These are phyloP conservation scores for Globisporangium viniferum DNA, from an alignment of 352 stramenopile species.

Conservation along the genomic window DNA sequence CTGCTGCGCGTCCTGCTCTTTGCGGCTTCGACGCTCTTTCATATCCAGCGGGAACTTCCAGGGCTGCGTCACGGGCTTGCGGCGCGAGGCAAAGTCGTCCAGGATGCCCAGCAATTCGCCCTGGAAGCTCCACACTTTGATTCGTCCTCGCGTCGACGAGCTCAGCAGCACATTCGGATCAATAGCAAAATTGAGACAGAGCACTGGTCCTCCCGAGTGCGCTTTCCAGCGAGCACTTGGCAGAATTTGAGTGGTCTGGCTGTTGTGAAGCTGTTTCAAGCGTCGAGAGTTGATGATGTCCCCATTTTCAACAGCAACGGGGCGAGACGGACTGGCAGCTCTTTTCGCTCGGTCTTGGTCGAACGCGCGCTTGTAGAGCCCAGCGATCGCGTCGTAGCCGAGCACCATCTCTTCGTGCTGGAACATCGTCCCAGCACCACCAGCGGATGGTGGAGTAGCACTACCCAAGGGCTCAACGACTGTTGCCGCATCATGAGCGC, in stretches of 20 bases:
- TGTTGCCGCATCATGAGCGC: neutral
- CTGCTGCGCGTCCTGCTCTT: conserved; percentile 37
- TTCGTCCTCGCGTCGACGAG: conserved; percentile 44
- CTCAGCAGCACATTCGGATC: conserved; percentile 47
- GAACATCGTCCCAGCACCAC: conserved; percentile 20
- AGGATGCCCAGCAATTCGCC: conserved; percentile 44
- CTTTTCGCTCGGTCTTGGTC: conserved; percentile 1
- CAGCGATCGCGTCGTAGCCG: conserved; percentile 45
- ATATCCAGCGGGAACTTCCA: conserved; percentile 68
- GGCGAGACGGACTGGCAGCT: neutral
- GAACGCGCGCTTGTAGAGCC: conserved; percentile 40
- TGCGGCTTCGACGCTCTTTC: conserved; percentile 26
- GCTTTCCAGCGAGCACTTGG: conserved; percentile 35
- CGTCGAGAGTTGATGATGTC: neutral
- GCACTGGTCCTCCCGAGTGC: conserved; percentile 25
- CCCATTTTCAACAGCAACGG: neutral
- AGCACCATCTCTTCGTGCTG: conserved; percentile 60
- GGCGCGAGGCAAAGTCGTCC: conserved; percentile 65
- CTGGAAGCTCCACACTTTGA: conserved; percentile 56
- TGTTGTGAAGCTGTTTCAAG: neutral
- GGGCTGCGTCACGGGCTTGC: conserved; percentile 34
- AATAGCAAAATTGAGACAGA: conserved; percentile 36
- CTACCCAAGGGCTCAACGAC: neutral
- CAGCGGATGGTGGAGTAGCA: neutral
- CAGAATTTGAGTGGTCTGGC: neutral